A percentile compares a stretch with the other conserved stretches of the same genome.
These are phyloP conservation scores for Diaporthe capsici DNA, from an alignment of 2,329 filamentous ascomycete genomes.

Conservation along the genomic window DNA sequence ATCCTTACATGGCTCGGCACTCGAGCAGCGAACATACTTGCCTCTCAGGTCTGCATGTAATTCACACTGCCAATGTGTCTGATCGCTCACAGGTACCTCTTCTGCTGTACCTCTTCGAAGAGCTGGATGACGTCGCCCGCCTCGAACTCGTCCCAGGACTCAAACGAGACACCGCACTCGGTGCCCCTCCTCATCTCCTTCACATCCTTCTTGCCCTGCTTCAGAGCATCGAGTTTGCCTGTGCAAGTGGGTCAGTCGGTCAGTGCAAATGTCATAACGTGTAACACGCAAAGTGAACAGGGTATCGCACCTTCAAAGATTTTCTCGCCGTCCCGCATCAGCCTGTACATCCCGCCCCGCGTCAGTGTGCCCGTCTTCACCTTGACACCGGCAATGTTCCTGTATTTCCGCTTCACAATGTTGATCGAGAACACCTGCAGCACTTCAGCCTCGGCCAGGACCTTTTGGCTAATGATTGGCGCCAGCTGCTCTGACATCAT, in stretches of 20 bases:
- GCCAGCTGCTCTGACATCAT: constrained; percentile 79
- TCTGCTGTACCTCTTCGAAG: constrained; percentile 84
- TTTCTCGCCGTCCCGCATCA: constrained; percentile 78
- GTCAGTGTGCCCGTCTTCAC: constrained; percentile 84
- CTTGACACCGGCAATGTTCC: constrained; percentile 88
- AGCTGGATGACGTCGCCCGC: constrained; percentile 89
- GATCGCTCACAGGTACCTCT: constrained; percentile 67
- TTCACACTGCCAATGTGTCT: background rate
- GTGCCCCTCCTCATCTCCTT: constrained; percentile 89
- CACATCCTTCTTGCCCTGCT: constrained; percentile 93
- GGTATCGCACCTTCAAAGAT: constrained; percentile 83
- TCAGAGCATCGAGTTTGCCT: constrained; percentile 87
- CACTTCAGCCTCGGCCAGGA: constrained; percentile 91
- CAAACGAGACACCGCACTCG: constrained; percentile 94
- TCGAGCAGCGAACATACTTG: background rate
- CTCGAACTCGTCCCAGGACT: constrained; percentile 82
- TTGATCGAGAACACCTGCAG: constrained; percentile 88
- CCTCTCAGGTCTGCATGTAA: background rate
- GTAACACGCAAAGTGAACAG: constrained; percentile 7
- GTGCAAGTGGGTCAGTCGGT: constrained; percentile 42
- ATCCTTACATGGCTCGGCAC: background rate
- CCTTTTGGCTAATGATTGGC: constrained; percentile 75
- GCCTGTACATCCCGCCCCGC: constrained; percentile 75
- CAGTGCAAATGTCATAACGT: constrained; percentile 3
- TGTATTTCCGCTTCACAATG: constrained; percentile 76